Evolutionary conservation across 495 filamentous ascomycete species (phyloP).

Genomic region (Trichoderma parareesei): DNA sequence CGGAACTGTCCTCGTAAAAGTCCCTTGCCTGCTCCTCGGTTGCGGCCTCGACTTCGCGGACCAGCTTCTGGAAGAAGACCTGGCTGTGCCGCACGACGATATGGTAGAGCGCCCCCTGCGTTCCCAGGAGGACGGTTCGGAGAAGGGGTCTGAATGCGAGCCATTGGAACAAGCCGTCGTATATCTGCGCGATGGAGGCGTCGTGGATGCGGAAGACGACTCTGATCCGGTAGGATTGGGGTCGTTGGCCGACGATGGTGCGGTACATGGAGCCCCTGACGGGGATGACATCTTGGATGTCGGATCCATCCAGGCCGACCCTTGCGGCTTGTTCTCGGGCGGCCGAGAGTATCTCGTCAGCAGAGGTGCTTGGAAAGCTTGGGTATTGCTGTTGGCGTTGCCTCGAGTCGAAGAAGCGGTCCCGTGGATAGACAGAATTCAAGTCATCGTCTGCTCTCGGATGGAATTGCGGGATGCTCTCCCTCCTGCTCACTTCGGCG

Average conservation of each 20-base stretch:
- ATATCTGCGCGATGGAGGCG: slow-evolving; percentile 6
- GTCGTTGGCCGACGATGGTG: slow-evolving; percentile 11
- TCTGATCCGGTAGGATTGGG: slow-evolving; percentile 15
- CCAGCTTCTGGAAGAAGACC: slow-evolving; percentile 12
- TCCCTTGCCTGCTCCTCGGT: slow-evolving; percentile 1
- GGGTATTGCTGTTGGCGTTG: too few species aligned
- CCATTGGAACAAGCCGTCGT: slow-evolving; percentile 13
- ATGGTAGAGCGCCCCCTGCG: slow-evolving; percentile 13
- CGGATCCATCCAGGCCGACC: not conserved
- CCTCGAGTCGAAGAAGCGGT: too few species aligned
- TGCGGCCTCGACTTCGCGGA: slow-evolving; percentile 4
- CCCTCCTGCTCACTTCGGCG: not conserved
- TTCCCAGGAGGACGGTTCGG: slow-evolving; percentile 13
- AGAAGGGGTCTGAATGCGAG: slow-evolving; percentile 15
- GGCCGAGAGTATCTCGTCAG: too few species aligned
- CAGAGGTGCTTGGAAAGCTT: too few species aligned
- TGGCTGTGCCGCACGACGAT: slow-evolving; percentile 10
- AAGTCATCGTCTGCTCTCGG: not conserved
- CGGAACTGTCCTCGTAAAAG: not conserved
- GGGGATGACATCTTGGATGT: slow-evolving; percentile 14
- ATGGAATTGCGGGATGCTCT: not conserved
- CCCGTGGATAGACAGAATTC: not conserved
- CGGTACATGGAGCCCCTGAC: slow-evolving; percentile 15
- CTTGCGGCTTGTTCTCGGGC: not conserved
- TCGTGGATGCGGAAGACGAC: slow-evolving; percentile 11